Conservation (phyloP, 768 basidiomycete species). For the Trametes gibbosa region DNA sequence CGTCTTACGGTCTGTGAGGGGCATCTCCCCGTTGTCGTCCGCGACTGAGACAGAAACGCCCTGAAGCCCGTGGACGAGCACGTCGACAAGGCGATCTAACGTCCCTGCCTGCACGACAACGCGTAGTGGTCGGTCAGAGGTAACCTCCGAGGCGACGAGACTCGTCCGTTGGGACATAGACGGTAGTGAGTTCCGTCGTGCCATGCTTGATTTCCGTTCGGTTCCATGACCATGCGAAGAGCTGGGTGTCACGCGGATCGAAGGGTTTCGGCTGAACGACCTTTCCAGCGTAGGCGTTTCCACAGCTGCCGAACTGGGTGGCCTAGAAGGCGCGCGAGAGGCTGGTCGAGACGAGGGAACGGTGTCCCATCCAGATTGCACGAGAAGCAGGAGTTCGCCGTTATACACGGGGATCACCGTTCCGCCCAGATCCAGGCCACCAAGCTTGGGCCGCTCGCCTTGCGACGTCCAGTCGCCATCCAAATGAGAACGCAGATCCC, state of each 20-base stretch:
- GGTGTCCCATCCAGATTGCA: constrained; percentile 49
- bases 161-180: constrained; percentile 63
- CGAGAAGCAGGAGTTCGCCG: constrained; percentile 70
- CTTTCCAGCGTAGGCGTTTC: constrained; percentile 40
- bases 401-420: constrained; percentile 73
- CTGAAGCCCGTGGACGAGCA: constrained; percentile 74
- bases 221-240: constrained; percentile 52
- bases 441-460: constrained; percentile 15
- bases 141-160: constrained; percentile 57
- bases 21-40: constrained; percentile 86
- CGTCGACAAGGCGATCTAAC: constrained; percentile 66
- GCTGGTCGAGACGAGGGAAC: constrained; percentile 48
- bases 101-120: constrained; percentile 80
- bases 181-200: constrained; percentile 77
- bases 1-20: constrained; percentile 69
- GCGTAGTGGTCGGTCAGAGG: constrained; percentile 68
- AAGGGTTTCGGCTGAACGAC: constrained; percentile 57
- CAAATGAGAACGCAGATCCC: constrained; percentile 47
- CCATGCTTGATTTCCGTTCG: constrained; percentile 75
- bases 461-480: constrained; percentile 20
- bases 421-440: constrained; percentile 47
- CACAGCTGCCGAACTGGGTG: constrained; percentile 55
- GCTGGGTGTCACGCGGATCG: constrained; percentile 75
- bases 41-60: constrained; percentile 78
- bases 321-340: constrained; percentile 65